phyloP scores from a whole-genome alignment of 2,329 filamentous ascomycete genomes.

The Beauveria bassiana region DNA sequence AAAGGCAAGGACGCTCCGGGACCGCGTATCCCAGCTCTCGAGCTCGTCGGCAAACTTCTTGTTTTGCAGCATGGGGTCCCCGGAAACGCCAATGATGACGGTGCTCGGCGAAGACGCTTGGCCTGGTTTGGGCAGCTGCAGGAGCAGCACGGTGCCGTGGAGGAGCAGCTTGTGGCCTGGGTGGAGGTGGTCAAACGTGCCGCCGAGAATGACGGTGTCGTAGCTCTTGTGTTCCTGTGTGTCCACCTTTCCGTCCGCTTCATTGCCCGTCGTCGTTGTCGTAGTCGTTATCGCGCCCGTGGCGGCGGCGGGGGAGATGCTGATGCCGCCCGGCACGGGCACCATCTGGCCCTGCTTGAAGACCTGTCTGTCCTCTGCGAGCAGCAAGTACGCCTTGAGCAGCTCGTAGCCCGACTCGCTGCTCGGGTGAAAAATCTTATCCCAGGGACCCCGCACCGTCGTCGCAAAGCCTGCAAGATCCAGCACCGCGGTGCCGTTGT shows the following conservation, averaged over 20 bases:
- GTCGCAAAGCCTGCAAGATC: conserved; percentile 46
- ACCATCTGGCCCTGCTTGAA: conserved; percentile 44
- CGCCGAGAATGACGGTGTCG: conserved; percentile 64
- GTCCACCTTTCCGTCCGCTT: neutral
- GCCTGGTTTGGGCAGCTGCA: conserved; percentile 41
- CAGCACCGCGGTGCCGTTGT: conserved; percentile 39
- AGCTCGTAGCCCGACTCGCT: conserved; percentile 56
- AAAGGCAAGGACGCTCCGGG: conserved; percentile 62
- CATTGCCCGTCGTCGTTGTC: conserved; percentile 3
- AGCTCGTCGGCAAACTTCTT: conserved; percentile 82
- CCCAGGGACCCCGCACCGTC: conserved; percentile 51
- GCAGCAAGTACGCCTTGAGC: conserved; percentile 38
- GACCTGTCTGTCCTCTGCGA: conserved; percentile 38
- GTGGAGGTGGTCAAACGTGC: conserved; percentile 95
- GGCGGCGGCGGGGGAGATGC: conserved; percentile 23
- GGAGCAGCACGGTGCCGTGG: conserved; percentile 72
- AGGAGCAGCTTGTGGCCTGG: conserved; percentile 93
- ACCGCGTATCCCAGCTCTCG: conserved; percentile 71
- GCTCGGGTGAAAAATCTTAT: conserved; percentile 56
- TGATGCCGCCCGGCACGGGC: conserved; percentile 45
- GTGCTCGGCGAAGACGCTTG: conserved; percentile 35
- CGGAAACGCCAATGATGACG: conserved; percentile 80
- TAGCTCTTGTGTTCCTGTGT: conserved; percentile 16
- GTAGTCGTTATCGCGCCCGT: neutral
- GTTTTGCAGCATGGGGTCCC: conserved; percentile 74